Evolutionary conservation across 192 early-diverging fungal species (phyloP).

Genomic region (Backusella mclennaniae): DNA sequence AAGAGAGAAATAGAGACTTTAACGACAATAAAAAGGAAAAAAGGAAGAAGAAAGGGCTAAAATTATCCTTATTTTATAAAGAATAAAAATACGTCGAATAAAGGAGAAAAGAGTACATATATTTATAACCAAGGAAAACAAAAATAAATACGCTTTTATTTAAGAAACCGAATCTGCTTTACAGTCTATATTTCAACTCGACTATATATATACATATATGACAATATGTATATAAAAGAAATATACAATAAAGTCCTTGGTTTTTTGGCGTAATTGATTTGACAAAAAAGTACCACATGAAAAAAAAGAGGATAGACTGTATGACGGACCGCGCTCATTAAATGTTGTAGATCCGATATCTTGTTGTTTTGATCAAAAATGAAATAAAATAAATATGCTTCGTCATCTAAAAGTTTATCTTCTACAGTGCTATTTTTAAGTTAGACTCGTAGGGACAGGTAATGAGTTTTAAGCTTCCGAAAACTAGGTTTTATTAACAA

Average conservation of each 20-base stretch:
- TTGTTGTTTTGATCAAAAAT: not conserved
- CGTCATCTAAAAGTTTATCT: not conserved
- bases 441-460: not conserved
- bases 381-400: not conserved
- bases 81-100: not conserved
- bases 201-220: not conserved
- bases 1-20: not conserved
- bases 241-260: not conserved
- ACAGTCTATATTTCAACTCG: not conserved
- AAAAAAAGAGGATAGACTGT: not conserved
- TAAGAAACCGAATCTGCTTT: not conserved
- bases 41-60: not conserved
- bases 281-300: not conserved
- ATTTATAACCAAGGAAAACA: not conserved
- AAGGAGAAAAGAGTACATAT: not conserved
- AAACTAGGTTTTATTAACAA: not conserved
- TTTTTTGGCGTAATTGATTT: not conserved
- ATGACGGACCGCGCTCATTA: not conserved
- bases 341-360: constrained; percentile 5
- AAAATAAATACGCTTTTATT: not conserved
- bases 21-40: not conserved
- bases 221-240: too few relatives aligned
- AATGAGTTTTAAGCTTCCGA: constrained; percentile 4
- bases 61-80: not conserved
- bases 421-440: not conserved